Evolutionary conservation across 2,329 filamentous ascomycete species (phyloP).

Genomic region (Gyromitra esculenta): DNA sequence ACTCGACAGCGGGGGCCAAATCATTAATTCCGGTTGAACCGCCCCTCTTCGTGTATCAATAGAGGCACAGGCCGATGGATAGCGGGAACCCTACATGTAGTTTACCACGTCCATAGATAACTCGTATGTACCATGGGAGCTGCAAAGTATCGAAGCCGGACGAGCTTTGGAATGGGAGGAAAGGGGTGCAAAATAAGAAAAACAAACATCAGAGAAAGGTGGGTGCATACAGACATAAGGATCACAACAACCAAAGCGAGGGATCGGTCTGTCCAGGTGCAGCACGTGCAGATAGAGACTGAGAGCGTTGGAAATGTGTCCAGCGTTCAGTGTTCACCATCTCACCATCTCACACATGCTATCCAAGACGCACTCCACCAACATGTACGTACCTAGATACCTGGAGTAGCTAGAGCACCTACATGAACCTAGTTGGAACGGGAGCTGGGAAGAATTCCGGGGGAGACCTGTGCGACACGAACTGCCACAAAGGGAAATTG

Average conservation of each 20-base stretch:
- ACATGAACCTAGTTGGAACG: slow-evolving; percentile 14
- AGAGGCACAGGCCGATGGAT: too few species aligned
- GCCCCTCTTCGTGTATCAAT: too few species aligned
- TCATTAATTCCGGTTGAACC: too few species aligned
- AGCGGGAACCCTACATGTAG: too few species aligned
- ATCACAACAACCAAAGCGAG: neutral
- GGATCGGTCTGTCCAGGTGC: neutral
- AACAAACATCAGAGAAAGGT: neutral
- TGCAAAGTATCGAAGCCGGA: neutral
- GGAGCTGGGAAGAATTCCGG: slow-evolving; percentile 2
- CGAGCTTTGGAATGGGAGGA: neutral
- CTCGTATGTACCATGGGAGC: neutral
- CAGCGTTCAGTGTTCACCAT: too few species aligned
- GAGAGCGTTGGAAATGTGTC: slow-evolving; percentile 31
- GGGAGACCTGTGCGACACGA: neutral
- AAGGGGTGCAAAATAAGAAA: neutral
- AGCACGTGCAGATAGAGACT: slow-evolving; percentile 5
- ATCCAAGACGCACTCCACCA: neutral
- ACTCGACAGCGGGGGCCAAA: neutral
- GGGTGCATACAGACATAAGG: neutral
- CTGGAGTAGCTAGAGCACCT: neutral
- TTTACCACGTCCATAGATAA: too few species aligned
- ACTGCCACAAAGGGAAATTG: slow-evolving; percentile 21
- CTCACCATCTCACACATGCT: slow-evolving; percentile 1
- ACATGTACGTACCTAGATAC: too few species aligned